Base-by-base conservation (phyloP, 2,329 filamentous ascomycete species). In the Colletotrichum cereale region DNA sequence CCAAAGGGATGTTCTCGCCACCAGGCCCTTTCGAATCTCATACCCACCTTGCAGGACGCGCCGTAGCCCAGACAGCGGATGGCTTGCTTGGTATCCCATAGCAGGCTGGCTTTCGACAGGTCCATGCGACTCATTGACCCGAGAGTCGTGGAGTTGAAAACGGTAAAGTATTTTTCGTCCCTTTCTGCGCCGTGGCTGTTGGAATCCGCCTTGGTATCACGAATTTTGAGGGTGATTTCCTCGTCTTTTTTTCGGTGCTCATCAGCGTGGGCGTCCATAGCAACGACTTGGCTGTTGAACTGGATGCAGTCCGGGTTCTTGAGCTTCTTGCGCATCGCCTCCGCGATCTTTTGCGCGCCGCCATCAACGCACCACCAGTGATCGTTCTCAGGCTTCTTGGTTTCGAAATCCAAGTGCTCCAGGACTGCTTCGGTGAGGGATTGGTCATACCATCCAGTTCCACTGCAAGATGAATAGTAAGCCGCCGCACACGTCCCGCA, bases 11-110 rank as follows among this genome's bases (percentile, higher is more conserved):
- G 61, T 26, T 71, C 67, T 5, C 24, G 40, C 80, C 80, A 82
- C 80, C 80, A 82, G 0, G 73, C 67, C 1, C 62, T 55, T 16
- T 73, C 77, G 73, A 84, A 84, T 47, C 80, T 81, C 29, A 82
- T 78, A 12, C 73, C 80, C 10, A 82, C 77, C 61, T 82, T 82
- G 57, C 71, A 73, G 4, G 79, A 75, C 36, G 74, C 67, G 44
- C 75, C 78, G 60, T 81, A 82, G 31, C 72, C 64, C 1, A 82
- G 72, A 7, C 62, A 73, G 1, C 80, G 78, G 21, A 82, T 80
- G 2, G 67, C 65, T 68, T 67, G 62, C 8, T 70, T 55, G 2
- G 62, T 62, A 0, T 62, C 56, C 38, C 63, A 63, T 0, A 47
- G 48, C 11, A 73, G 36, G 1, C 38, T 42, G 1, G 63, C 60